These are phyloP conservation scores for Fragaria nilgerrensis DNA, from an alignment of 306 rosid genomes.

Conservation along the genomic window DNA sequence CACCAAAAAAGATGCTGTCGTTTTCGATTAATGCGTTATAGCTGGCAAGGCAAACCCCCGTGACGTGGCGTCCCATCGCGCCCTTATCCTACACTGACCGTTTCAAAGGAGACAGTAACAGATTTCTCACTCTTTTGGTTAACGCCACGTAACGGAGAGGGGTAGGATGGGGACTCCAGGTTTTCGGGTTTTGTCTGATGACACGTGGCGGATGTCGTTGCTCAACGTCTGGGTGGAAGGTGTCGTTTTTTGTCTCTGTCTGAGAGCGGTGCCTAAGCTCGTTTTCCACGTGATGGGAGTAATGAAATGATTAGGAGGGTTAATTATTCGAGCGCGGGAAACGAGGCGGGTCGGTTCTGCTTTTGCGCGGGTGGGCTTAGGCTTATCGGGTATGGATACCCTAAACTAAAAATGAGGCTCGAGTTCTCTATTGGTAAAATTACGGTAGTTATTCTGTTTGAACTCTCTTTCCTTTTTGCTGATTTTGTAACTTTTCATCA, in stretches of 20 bases:
- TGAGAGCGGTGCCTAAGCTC: slow-evolving; percentile 16
- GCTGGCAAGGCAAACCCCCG: slow-evolving; percentile 50
- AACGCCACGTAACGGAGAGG: slow-evolving; percentile 10
- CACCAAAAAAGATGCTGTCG: slow-evolving; percentile 24
- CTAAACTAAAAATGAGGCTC: too few species aligned
- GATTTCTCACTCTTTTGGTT: neutral
- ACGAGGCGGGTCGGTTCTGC: neutral
- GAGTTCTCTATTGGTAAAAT: too few species aligned
- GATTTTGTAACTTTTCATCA: too few species aligned
- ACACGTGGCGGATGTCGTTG: slow-evolving; percentile 31
- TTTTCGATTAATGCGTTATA: slow-evolving; percentile 42
- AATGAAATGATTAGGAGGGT: neutral
- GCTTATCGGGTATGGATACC: neutral
- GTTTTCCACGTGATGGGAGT: slow-evolving; percentile 53
- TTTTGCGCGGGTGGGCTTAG: neutral
- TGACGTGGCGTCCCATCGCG: slow-evolving; percentile 35
- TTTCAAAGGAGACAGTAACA: slow-evolving; percentile 31
- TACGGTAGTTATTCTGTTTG: too few species aligned
- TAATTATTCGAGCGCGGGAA: slow-evolving; percentile 12
- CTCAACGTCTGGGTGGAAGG: neutral
- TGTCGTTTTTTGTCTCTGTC: slow-evolving; percentile 33
- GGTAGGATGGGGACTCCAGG: neutral
- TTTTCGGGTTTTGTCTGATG: slow-evolving; percentile 6
- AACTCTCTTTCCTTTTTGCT: too few species aligned
- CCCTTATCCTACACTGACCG: slow-evolving; percentile 44